Base-by-base conservation (phyloP, 164 flowering plant genomes). In the Chloranthus sessilifolius region DNA sequence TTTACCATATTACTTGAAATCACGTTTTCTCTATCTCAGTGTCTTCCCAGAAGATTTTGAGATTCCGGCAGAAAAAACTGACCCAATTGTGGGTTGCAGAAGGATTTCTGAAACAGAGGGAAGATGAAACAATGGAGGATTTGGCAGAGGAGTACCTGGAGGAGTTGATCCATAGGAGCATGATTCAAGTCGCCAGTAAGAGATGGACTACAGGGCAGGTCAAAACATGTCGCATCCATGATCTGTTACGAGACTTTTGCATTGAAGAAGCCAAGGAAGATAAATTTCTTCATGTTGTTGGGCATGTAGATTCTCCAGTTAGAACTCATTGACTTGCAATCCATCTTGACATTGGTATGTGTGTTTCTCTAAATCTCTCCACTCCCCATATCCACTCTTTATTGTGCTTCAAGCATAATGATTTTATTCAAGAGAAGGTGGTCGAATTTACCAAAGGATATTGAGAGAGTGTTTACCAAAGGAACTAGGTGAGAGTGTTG, bases 181-280 rank as follows among this genome's bases (percentile, higher is more conserved):
- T 48, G 52, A 10, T 48, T 17, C 52, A 48, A 31, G 52, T 20
- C 6, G 8, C 39, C 10, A n/a, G n/a, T n/a, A 10, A 48, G 26
- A 30, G 7, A 14, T 20, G 6, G 5, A 7, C 7, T 6, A 30
- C 11, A 16, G n/a, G 50, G 15, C 36, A 19, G 8, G 17, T 22
- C 26, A 48, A 20, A 20, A 20, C 1, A 20, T 30, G 24, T 4
- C 38, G 39, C 5, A 33, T 48, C 15, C 52, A 48, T 33, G 24
- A 48, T 48, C 24, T 31, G 3, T 14, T 48, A 5, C 39, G 38
- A 5, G 38, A 20, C 12, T 24, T 48, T 7, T 7, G 20, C 25
- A 30, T 48, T 15, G 5, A 17, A 30, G 27, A 17, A 30, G 8
- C 52, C 3, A 21, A 48, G 16, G 38, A 47, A 47, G 52, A 30